Evolutionary conservation across 805 yeast species (phyloP).

Genomic region (Hanseniaspora singularis): DNA sequence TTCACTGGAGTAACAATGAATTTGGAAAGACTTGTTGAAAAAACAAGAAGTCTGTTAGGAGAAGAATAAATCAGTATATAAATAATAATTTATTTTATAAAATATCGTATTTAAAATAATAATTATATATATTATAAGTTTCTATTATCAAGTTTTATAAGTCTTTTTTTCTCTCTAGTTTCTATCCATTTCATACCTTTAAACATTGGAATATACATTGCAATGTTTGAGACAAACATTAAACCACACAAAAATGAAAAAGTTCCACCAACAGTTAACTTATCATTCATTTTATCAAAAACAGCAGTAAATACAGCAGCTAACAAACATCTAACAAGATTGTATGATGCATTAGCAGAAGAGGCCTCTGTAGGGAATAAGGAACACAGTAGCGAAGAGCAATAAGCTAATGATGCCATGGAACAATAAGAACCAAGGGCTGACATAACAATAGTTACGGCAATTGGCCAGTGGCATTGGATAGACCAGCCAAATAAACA

Average conservation of each 20-base stretch:
- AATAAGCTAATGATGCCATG: slow-evolving; percentile 42
- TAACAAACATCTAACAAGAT: slow-evolving; percentile 58
- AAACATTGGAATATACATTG: slow-evolving; percentile 29
- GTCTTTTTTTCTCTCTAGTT: not conserved
- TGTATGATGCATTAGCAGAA: slow-evolving; percentile 61
- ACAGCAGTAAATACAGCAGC: slow-evolving; percentile 67
- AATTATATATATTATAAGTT: too few species aligned
- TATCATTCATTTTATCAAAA: slow-evolving; percentile 44
- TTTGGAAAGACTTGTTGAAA: slow-evolving; percentile 29
- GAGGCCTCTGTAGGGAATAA: slow-evolving; percentile 59
- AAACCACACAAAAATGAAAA: slow-evolving; percentile 57
- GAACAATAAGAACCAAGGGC: slow-evolving; percentile 41
- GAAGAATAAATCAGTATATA: slow-evolving; percentile 26
- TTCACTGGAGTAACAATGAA: slow-evolving; percentile 37
- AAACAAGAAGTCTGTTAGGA: slow-evolving; percentile 36
- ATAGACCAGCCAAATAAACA: slow-evolving; percentile 67
- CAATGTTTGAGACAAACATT: slow-evolving; percentile 26
- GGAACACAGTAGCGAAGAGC: slow-evolving; percentile 64
- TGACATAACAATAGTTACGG: slow-evolving; percentile 41
- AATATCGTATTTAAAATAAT: too few species aligned
- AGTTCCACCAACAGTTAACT: slow-evolving; percentile 64
- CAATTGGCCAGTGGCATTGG: slow-evolving; percentile 38
- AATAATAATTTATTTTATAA: too few species aligned
- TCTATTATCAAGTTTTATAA: too few species aligned
- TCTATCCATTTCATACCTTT: slow-evolving; percentile 20